These are phyloP conservation scores for Dactylis glomerata DNA, from an alignment of 176 grass and related monocot species.

Conservation along the genomic window DNA sequence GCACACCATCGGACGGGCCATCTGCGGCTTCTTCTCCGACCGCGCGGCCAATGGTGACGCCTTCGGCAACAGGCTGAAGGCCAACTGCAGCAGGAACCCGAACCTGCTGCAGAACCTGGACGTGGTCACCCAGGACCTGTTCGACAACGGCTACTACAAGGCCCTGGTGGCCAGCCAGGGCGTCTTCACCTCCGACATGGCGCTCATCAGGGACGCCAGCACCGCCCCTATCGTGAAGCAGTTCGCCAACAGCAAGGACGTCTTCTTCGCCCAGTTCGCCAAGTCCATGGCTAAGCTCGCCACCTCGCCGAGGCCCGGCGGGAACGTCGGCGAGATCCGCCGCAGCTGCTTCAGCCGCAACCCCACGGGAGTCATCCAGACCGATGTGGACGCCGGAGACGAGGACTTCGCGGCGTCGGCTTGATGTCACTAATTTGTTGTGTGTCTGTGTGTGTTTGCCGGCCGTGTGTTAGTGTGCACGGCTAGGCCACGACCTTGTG, in stretches of 20 bases:
- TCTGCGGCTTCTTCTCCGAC: too few relatives aligned
- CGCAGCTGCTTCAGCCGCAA: constrained; percentile 10
- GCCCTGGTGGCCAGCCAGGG: constrained; percentile 7
- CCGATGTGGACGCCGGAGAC: neutral
- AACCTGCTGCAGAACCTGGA: neutral
- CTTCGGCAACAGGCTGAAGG: neutral
- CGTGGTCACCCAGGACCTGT: neutral
- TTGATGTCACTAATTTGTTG: neutral
- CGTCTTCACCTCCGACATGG: constrained; percentile 41
- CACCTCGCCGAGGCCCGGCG: neutral
- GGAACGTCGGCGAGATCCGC: constrained; percentile 29
- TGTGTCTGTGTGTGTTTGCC: too few relatives aligned
- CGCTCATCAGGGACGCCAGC: neutral
- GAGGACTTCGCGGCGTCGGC: neutral
- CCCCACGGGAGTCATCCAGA: neutral
- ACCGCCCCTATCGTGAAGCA: neutral
- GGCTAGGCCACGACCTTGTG: too few relatives aligned
- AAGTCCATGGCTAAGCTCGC: constrained; percentile 19
- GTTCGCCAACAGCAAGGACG: neutral
- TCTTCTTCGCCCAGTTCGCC: constrained; percentile 32
- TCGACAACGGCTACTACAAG: constrained; percentile 41
- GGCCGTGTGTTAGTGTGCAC: too few relatives aligned
- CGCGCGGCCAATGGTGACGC: too few relatives aligned
- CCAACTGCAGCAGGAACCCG: neutral
- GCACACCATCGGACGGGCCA: constrained; percentile 58